phyloP scores from a whole-genome alignment of 164 flowering plant genomes.

The Taxillus chinensis region DNA sequence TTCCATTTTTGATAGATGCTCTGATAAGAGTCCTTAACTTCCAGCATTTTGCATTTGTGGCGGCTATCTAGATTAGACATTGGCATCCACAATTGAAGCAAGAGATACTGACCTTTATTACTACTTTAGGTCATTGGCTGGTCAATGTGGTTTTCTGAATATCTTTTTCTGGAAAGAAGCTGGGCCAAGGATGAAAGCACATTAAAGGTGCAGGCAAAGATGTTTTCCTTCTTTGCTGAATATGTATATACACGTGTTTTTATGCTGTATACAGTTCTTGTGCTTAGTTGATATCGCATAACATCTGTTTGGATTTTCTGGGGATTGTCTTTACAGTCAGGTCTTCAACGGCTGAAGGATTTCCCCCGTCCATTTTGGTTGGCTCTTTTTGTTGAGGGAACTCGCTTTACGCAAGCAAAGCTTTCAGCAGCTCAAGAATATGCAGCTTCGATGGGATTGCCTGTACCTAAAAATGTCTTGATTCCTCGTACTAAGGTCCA shows the following conservation, averaged over 20 bases:
- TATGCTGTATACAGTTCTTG: not conserved
- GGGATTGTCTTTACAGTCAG: conserved; percentile 48
- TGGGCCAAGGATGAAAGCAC: conserved; percentile 95
- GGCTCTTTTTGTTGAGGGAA: conserved; percentile 97
- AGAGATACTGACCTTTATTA: not conserved
- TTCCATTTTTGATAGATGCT: conserved; percentile 8
- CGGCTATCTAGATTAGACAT: no score
- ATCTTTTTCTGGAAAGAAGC: conserved; percentile 83
- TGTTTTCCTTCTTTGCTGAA: not conserved
- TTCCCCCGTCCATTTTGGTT: conserved; percentile 89
- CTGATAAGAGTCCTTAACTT: no score
- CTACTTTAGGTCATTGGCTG: conserved; percentile 79
- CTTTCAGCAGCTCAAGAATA: conserved; percentile 96
- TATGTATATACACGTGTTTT: not conserved
- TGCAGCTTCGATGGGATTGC: conserved; percentile 69
- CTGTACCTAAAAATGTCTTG: conserved; percentile 82
- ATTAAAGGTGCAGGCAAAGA: conserved; percentile 45
- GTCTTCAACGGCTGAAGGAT: conserved; percentile 63
- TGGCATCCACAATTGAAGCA: not conserved
- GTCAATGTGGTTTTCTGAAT: conserved; percentile 99
- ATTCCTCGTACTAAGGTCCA: conserved; percentile 96
- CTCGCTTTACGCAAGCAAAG: conserved; percentile 87
- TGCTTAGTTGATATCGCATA: no score
- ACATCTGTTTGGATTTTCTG: conserved; percentile 8
- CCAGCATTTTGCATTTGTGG: no score